Evolutionary conservation across 2,329 filamentous ascomycete genomes (phyloP), one percentile per base, ranked within the genome.

Genomic region (Thielaviopsis musarum): DNA sequence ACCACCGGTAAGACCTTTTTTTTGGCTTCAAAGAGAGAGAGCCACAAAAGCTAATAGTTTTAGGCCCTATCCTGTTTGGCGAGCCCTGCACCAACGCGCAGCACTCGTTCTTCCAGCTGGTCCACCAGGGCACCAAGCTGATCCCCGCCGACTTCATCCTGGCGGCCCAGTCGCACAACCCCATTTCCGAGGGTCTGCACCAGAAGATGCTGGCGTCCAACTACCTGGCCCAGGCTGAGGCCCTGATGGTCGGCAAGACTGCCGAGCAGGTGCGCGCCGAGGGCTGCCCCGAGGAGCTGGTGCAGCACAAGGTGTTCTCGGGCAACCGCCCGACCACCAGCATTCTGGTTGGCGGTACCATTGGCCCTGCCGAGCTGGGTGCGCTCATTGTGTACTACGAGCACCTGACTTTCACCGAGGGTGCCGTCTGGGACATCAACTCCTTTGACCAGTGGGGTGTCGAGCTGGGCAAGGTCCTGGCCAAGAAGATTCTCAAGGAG

Each of bases 371-470:
- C 52, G 90, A 95, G 67, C 82, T 98, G 54, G 93, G 93, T 69
- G 91, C 93, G 3, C 75, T 98, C 67, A 98, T 98, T 67, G 91
- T 90, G 65, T 98, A 97, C 81, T 98, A 98, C 74, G 93, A 98
- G 80, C 93, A 98, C 75, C 76, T 97, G 63, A 97, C 93, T 60
- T 98, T 98, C 73, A 94, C 88, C 45, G 93, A 98, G 76, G 93
- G 93, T 67, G 91, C 91, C 57, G 79, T 98, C 70, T 98, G 93
- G 93, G 95, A 97, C 76, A 95, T 98, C 79, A 98, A 98, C 82
- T 90, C 85, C 69, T 98, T 97, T 70, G 93, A 98, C 76, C 93
- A 98, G 79, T 98, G 93, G 93, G 93, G 93, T 75, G 93, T 98
- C 52, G 93, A 98, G 79, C 78, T 98, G 63, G 93, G 93, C 72